A percentile compares a stretch with the other conserved stretches of the same genome.
These are phyloP conservation scores for Spatholobus suberectus DNA, from an alignment of 306 rosid species.

Conservation along the genomic window DNA sequence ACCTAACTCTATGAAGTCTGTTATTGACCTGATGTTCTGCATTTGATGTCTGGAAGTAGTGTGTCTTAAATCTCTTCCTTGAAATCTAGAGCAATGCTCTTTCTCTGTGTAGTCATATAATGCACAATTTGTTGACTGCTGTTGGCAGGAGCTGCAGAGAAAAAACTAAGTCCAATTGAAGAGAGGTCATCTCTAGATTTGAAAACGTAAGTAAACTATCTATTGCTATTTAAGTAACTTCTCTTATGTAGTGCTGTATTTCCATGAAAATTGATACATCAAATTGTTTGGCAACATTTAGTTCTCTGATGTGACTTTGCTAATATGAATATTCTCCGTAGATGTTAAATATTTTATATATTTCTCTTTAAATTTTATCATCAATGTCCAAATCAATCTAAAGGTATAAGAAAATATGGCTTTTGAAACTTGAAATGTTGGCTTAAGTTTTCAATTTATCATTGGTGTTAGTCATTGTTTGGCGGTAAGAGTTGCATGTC, in stretches of 20 bases:
- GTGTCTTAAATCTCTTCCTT: slow-evolving; percentile 22
- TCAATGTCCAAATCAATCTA: slow-evolving; percentile 22
- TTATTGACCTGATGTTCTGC: slow-evolving; percentile 24
- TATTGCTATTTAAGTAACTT: slow-evolving; percentile 26
- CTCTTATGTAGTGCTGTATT: slow-evolving; percentile 17
- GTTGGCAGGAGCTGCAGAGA: slow-evolving; percentile 75
- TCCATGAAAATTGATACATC: slow-evolving; percentile 11
- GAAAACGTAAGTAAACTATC: slow-evolving; percentile 76
- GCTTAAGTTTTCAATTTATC: slow-evolving; percentile 18
- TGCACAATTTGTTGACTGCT: slow-evolving; percentile 38
- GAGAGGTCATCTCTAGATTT: slow-evolving; percentile 86
- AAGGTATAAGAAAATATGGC: slow-evolving; percentile 8
- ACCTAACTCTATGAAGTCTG: slow-evolving; percentile 33
- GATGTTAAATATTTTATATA: background rate
- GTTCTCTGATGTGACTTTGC: slow-evolving; percentile 34
- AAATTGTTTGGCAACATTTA: slow-evolving; percentile 8
- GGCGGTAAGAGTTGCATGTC: slow-evolving; percentile 14
- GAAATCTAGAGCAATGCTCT: slow-evolving; percentile 37
- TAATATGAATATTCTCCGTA: background rate
- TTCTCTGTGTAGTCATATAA: slow-evolving; percentile 30
- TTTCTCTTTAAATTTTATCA: slow-evolving; percentile 3
- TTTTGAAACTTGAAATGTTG: slow-evolving; percentile 14
- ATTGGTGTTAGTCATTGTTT: slow-evolving; percentile 11
- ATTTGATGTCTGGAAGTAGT: slow-evolving; percentile 33
- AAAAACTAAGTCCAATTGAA: slow-evolving; percentile 66